Evolutionary conservation across 441 rosid genomes (phyloP).

Genomic region (Populus trichocarpa): DNA sequence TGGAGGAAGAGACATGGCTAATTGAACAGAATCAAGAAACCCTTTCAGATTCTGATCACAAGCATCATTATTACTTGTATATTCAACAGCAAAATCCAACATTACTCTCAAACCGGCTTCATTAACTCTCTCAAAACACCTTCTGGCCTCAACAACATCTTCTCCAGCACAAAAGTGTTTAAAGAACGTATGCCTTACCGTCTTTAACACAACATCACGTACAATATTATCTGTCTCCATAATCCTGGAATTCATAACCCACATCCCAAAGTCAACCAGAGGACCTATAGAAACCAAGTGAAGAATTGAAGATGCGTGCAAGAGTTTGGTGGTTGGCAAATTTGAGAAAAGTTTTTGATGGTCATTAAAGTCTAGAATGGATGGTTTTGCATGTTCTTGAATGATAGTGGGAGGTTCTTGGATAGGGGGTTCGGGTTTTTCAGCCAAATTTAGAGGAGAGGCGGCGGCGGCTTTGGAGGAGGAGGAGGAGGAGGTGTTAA

Average conservation of each 20-base stretch:
- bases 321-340: conserved; percentile 40
- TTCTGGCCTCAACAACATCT: conserved; percentile 32
- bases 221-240: conserved; percentile 31
- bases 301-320: conserved; percentile 50
- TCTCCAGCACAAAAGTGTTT: conserved; percentile 88
- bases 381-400: not conserved
- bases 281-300: conserved; percentile 53
- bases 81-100: conserved; percentile 72
- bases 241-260: conserved; percentile 69
- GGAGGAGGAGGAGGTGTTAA: conserved; percentile 36
- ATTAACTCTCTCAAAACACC: conserved; percentile 35
- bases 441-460: conserved; percentile 2
- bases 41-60: conserved; percentile 60
- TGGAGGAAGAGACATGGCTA: conserved; percentile 54
- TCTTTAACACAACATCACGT: conserved; percentile 33
- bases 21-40: conserved; percentile 48
- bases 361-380: conserved; percentile 45
- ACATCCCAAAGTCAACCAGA: conserved; percentile 59
- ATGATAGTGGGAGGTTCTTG: not conserved
- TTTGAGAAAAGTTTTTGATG: conserved; percentile 46
- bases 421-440: conserved; percentile 19
- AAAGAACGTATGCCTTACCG: conserved; percentile 50
- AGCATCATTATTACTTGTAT: conserved; percentile 40
- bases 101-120: conserved; percentile 62
- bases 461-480: conserved; percentile 21